Conservation (phyloP, 768 basidiomycete species). For the Mycena latifolia region DNA sequence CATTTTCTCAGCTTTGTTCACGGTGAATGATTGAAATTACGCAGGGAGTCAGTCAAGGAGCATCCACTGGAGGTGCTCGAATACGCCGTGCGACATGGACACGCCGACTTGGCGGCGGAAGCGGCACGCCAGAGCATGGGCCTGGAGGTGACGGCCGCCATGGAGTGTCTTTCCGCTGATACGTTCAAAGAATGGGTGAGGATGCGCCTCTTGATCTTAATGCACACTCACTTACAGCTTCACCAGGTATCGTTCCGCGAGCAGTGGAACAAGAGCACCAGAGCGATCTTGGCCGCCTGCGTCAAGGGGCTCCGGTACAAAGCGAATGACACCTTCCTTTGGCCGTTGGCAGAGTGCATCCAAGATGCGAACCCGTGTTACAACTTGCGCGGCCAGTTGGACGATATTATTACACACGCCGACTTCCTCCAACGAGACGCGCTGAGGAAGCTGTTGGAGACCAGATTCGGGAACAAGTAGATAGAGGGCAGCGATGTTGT, state of each 20-base stretch:
- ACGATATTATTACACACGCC: neutral
- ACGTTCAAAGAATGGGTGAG: conserved; percentile 4
- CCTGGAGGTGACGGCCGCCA: neutral
- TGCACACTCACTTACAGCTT: neutral
- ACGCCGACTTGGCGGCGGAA: conserved; percentile 19
- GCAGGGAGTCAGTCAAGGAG: neutral
- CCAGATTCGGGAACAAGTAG: neutral
- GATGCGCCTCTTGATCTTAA: neutral
- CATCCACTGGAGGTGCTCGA: conserved; percentile 32
- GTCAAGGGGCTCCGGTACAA: neutral
- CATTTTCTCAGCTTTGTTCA: too few species aligned
- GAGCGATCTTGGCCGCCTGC: neutral
- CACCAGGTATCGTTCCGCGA: neutral
- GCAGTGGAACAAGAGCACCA: neutral
- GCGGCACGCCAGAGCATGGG: conserved; percentile 17
- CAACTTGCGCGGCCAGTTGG: neutral
- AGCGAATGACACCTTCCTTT: neutral
- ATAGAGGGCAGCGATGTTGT: neutral
- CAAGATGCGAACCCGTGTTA: neutral
- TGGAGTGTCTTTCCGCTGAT: neutral
- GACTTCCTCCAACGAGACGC: neutral
- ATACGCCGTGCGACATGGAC: conserved; percentile 31
- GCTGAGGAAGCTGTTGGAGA: neutral
- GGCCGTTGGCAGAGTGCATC: neutral
- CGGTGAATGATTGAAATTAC: too few species aligned